Evolutionary conservation across 2,329 filamentous ascomycete genomes (phyloP).

Genomic region (Diaporthe destruens): DNA sequence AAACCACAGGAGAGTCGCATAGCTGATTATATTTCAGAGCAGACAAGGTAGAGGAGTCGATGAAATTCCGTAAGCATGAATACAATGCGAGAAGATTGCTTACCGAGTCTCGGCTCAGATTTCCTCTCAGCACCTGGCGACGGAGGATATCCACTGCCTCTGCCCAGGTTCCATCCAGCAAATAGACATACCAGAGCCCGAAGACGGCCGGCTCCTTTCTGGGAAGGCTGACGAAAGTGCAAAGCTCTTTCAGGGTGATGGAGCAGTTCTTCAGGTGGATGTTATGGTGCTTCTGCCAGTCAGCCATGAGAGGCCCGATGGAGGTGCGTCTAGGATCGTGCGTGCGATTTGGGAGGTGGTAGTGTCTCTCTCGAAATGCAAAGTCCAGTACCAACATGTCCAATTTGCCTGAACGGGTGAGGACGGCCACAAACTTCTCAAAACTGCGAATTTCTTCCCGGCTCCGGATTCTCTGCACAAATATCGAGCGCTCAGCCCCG

Average conservation of each 20-base stretch:
- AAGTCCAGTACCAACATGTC: not conserved
- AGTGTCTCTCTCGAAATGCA: not conserved
- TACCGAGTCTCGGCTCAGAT: conserved; percentile 8
- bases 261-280: conserved; percentile 18
- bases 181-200: conserved; percentile 5
- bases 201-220: not conserved
- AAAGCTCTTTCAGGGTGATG: not conserved
- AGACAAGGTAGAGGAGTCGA: not conserved
- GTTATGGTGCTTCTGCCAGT: not conserved
- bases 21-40: not conserved
- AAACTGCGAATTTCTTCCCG: not conserved
- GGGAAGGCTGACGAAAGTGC: not conserved
- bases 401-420: not conserved
- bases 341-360: not conserved
- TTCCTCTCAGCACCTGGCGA: not conserved
- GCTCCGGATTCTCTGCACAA: not conserved
- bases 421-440: not conserved
- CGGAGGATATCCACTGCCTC: conserved; percentile 2
- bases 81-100: not conserved
- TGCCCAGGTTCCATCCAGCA: conserved; percentile 7
- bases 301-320: not conserved
- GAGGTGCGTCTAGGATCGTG: conserved; percentile 2
- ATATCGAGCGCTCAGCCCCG: not conserved
- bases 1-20: too few species aligned
- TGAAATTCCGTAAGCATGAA: not conserved